Conservation (phyloP, 2,329 filamentous ascomycete species). For the Drechmeria coniospora region DNA sequence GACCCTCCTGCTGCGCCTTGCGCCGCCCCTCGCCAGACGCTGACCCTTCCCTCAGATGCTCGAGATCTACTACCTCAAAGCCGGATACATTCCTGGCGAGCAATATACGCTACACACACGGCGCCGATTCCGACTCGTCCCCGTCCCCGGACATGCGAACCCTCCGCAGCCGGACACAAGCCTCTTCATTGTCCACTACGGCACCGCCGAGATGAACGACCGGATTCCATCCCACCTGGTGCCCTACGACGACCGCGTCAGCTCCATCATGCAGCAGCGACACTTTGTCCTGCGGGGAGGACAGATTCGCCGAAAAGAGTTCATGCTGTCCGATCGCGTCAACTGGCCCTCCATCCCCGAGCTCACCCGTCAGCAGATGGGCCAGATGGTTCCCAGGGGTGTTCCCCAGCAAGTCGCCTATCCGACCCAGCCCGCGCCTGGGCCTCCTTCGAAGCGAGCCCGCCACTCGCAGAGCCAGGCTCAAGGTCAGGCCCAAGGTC, state of each 20-base stretch:
- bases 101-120: slow-evolving; percentile 61
- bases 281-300: slow-evolving; percentile 57
- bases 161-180: slow-evolving; percentile 60
- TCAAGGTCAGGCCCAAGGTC: too few relatives aligned
- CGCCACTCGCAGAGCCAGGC: slow-evolving; percentile 28
- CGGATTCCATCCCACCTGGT: slow-evolving; percentile 55
- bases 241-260: slow-evolving; percentile 45
- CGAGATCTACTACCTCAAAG: slow-evolving; percentile 75
- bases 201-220: slow-evolving; percentile 57
- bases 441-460: slow-evolving; percentile 39
- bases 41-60: slow-evolving; percentile 42
- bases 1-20: too few relatives aligned
- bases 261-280: slow-evolving; percentile 44
- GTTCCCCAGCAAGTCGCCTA: slow-evolving; percentile 49
- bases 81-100: slow-evolving; percentile 67
- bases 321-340: slow-evolving; percentile 77
- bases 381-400: slow-evolving; percentile 27
- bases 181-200: slow-evolving; percentile 86
- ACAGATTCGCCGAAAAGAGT: slow-evolving; percentile 77
- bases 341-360: slow-evolving; percentile 77
- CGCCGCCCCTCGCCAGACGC: too few relatives aligned
- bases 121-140: slow-evolving; percentile 70
- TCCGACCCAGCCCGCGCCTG: slow-evolving; percentile 33
- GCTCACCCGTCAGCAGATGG: slow-evolving; percentile 33
- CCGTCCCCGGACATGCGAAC: slow-evolving; percentile 54